Base-by-base conservation (phyloP, 2,329 filamentous ascomycete species). In the Ascochyta fabae region DNA sequence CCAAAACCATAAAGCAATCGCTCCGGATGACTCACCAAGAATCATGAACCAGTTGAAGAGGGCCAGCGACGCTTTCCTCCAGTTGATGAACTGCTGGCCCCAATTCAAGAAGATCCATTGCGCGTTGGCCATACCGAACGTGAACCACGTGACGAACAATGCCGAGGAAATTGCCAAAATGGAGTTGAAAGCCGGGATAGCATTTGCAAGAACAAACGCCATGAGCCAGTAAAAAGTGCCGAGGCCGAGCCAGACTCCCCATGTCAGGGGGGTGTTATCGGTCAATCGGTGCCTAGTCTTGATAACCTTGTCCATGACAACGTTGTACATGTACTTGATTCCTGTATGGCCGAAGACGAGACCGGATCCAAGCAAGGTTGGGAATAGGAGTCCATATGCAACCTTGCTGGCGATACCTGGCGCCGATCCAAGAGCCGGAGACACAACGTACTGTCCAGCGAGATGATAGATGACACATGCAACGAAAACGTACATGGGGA, bases 261-360 rank as follows among this genome's bases (percentile, higher is more conserved):
- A 77, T 7, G 53, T 47, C 1, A 46, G 42, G 10, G 26, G 8
- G 3, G 53, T 56, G 16, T 67, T 83, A 15, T 53, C 49, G 4
- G 49, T 53, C 13, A 53, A 24, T 4, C 43, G 19, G 27, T 47
- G 22, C n/a, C 36, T 40, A 10, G 42, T 47, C 29, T 47, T 53
- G 42, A 53, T 53, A 1, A 53, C 13, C 24, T 49, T 54, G 45
- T 54, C 45, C 74, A 88, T 88, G 6, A 86, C 70, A 33, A 86
- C 83, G 9, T 83, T 76, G 64, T 87, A 89, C 57, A 88, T 77
- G 65, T 87, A 86, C 66, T 87, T 88, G 40, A 80, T 79, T 4
- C 85, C 84, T 2, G 89, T 83, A 60, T 88, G 84, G n/a, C 83
- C 86, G 66, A 88, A 86, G 60, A 90, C 88, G 6, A 89, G 86